Evolutionary conservation across 495 filamentous ascomycete genomes (phyloP).

Genomic region (Cercophora newfieldiana): DNA sequence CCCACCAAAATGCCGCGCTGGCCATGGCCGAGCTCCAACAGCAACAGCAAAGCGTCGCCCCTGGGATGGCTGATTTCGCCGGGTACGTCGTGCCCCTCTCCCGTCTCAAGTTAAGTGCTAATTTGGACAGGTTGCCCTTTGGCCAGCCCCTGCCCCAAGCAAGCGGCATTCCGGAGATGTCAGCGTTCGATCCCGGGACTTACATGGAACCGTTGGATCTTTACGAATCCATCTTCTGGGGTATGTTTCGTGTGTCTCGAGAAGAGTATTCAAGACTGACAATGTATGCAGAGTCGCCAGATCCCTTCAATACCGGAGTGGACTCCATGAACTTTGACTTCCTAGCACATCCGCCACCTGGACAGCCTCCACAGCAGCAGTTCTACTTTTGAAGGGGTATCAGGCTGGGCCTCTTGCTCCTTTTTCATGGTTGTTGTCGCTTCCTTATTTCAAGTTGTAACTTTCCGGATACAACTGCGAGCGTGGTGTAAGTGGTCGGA

Average conservation of each 20-base stretch:
- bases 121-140: no score
- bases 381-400: slow-evolving; percentile 37
- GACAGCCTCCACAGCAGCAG: slow-evolving; percentile 48
- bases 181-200: slow-evolving; percentile 43
- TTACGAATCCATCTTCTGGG: slow-evolving; percentile 61
- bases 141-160: slow-evolving; percentile 33
- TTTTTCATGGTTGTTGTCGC: no score
- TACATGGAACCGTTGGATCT: slow-evolving; percentile 58
- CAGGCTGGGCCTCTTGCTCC: no score
- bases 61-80: slow-evolving; percentile 37
- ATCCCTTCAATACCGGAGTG: slow-evolving; percentile 49
- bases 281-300: slow-evolving; percentile 43
- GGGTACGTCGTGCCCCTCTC: no score
- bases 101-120: no score
- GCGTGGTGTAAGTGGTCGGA: no score
- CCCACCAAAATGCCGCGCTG: slow-evolving; percentile 55
- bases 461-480: no score
- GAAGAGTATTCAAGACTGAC: background rate
- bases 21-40: slow-evolving; percentile 58
- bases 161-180: slow-evolving; percentile 36
- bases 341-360: slow-evolving; percentile 48
- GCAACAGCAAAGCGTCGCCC: slow-evolving; percentile 42
- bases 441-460: no score
- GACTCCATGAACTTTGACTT: slow-evolving; percentile 56
- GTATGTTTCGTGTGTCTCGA: slow-evolving; percentile 34